phyloP scores from a whole-genome alignment of 192 early-diverging fungal species.

The Haplosporangium gracile region DNA sequence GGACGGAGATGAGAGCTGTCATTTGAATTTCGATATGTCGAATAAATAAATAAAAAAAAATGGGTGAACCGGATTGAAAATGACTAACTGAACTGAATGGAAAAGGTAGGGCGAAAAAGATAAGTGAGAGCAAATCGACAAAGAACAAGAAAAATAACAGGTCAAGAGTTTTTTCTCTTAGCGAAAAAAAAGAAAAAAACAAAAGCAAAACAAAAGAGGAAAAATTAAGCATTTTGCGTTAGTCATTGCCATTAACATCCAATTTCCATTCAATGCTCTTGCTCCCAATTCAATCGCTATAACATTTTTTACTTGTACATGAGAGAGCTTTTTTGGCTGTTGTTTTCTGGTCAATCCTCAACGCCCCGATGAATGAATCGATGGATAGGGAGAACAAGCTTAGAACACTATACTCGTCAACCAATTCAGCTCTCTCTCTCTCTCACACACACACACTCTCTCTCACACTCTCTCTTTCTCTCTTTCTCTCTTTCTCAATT shows the following conservation, averaged over 20 bases:
- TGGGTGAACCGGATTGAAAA: conserved; percentile 1
- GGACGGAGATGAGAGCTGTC: background rate
- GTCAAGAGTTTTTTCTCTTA: background rate
- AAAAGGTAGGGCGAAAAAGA: background rate
- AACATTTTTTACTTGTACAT: background rate
- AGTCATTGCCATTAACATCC: conserved; percentile 2
- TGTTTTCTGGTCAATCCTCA: background rate
- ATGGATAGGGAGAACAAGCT: background rate
- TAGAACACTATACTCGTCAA: background rate
- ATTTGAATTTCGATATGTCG: too few relatives aligned
- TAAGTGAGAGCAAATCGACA: background rate
- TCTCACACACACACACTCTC: too few relatives aligned
- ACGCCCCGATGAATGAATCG: background rate
- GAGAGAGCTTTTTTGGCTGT: background rate
- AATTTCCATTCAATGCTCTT: background rate
- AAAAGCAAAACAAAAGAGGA: too few relatives aligned
- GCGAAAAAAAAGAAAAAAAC: background rate
- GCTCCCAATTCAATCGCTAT: background rate
- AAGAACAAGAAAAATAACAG: background rate
- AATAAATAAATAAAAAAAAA: background rate
- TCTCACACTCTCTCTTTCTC: background rate
- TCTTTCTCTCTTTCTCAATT: background rate
- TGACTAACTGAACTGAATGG: background rate
- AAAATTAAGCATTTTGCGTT: conserved; percentile 15
- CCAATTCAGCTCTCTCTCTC: background rate